These are phyloP conservation scores for Rhazya stricta DNA, from an alignment of 257 asterid genomes.

Conservation along the genomic window DNA sequence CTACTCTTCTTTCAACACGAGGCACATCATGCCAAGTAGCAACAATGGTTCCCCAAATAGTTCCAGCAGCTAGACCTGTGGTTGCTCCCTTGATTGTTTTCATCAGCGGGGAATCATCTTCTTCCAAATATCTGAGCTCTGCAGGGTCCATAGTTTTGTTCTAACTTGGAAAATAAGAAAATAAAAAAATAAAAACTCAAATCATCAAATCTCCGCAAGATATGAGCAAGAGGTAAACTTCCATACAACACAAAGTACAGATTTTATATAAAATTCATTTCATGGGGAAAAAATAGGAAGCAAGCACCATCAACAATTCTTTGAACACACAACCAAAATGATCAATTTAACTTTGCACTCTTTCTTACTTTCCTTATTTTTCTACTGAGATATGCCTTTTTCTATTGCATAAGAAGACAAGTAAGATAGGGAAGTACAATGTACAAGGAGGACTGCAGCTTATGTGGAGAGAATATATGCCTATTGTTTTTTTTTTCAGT, in stretches of 20 bases:
- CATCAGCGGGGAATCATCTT: conserved; percentile 51
- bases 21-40: conserved; percentile 99
- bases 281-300: not conserved
- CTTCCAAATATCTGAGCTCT: conserved; percentile 75
- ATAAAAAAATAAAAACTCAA: not conserved
- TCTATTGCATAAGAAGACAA: not conserved
- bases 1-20: conserved; percentile 89
- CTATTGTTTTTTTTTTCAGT: not conserved
- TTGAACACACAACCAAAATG: not conserved
- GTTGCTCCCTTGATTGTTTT: conserved; percentile 82
- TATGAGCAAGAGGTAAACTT: not conserved
- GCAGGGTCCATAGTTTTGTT: conserved; percentile 54
- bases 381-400: not conserved
- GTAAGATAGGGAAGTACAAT: not conserved
- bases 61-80: conserved; percentile 73
- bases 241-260: not conserved
- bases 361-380: not conserved
- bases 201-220: not conserved
- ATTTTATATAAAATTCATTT: not conserved
- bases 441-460: not conserved
- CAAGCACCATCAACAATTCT: not conserved
- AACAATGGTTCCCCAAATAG: conserved; percentile 81
- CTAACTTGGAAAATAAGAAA: not conserved
- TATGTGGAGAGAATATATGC: not conserved
- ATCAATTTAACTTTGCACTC: not conserved